Conservation (phyloP, 1,284 basidiomycete genomes). For the Coniophora puteana region DNA sequence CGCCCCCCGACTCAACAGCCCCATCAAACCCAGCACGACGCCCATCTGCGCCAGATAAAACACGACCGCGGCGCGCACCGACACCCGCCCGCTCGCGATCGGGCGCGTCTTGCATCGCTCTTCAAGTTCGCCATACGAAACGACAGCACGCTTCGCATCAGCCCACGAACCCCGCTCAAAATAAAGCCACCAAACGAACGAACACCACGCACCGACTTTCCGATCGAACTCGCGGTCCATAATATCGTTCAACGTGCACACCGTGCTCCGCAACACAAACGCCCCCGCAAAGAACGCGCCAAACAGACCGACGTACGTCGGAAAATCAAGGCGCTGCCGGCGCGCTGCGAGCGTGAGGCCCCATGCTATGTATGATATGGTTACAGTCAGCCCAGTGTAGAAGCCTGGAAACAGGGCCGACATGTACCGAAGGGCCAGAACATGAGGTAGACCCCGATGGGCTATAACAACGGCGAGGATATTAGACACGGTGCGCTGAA, state of each 20-base stretch:
- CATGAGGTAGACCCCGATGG: too few species aligned
- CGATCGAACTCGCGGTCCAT: slow-evolving; percentile 36
- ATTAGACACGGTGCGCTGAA: too few species aligned
- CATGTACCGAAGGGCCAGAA: slow-evolving; percentile 31
- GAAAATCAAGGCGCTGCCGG: not conserved
- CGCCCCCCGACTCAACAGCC: slow-evolving; percentile 16
- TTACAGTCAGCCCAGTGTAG: not conserved
- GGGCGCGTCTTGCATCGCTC: slow-evolving; percentile 49
- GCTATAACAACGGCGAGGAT: too few species aligned
- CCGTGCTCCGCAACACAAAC: slow-evolving; percentile 27
- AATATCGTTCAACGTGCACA: slow-evolving; percentile 35
- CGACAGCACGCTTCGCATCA: not conserved
- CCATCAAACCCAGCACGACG: slow-evolving; percentile 29
- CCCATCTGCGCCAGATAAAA: slow-evolving; percentile 38
- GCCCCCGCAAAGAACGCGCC: slow-evolving; percentile 15
- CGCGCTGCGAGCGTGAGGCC: not conserved
- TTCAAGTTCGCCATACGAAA: slow-evolving; percentile 11
- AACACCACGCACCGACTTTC: slow-evolving; percentile 35
- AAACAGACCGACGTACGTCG: slow-evolving; percentile 14
- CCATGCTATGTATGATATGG: slow-evolving; percentile 18
- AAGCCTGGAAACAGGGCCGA: not conserved
- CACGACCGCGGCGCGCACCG: slow-evolving; percentile 34
- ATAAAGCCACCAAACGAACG: too few species aligned
- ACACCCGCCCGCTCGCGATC: slow-evolving; percentile 40
- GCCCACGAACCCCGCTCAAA: too few species aligned